phyloP scores from a whole-genome alignment of 306 rosid species.

The Vigna mungo region DNA sequence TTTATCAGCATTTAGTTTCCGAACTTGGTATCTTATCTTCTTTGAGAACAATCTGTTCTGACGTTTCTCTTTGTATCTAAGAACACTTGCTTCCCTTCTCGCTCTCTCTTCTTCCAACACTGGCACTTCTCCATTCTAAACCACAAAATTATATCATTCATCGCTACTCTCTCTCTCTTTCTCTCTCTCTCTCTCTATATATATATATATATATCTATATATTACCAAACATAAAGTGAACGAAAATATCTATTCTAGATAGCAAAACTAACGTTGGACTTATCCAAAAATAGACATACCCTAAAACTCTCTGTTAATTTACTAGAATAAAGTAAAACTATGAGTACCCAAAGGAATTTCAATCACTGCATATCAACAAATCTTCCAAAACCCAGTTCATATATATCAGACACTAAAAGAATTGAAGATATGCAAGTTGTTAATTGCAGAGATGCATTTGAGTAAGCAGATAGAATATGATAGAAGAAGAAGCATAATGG shows the following conservation, averaged over 20 bases:
- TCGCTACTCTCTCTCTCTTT: background rate
- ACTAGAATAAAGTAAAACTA: background rate
- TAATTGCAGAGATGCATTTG: background rate
- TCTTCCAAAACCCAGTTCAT: no score
- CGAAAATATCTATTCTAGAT: background rate
- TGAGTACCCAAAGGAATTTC: background rate
- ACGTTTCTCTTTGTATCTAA: slow-evolving; percentile 83
- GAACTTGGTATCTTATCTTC: slow-evolving; percentile 95
- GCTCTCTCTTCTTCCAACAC: slow-evolving; percentile 67
- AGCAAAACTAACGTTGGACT: background rate
- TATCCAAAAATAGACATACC: no score
- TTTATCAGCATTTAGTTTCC: slow-evolving; percentile 86
- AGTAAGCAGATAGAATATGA: background rate
- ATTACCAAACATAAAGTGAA: background rate
- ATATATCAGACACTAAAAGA: background rate
- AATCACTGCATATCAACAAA: background rate
- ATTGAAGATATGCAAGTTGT: background rate
- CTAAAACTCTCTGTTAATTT: background rate
- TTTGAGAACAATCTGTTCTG: slow-evolving; percentile 82
- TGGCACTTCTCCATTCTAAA: slow-evolving; percentile 87
- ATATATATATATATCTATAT: background rate
- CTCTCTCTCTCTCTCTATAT: background rate
- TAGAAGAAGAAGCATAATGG: background rate
- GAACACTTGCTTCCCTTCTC: slow-evolving; percentile 85
- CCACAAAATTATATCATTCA: background rate